Conservation (phyloP, 495 filamentous ascomycete species). For the Podospora didyma region DNA sequence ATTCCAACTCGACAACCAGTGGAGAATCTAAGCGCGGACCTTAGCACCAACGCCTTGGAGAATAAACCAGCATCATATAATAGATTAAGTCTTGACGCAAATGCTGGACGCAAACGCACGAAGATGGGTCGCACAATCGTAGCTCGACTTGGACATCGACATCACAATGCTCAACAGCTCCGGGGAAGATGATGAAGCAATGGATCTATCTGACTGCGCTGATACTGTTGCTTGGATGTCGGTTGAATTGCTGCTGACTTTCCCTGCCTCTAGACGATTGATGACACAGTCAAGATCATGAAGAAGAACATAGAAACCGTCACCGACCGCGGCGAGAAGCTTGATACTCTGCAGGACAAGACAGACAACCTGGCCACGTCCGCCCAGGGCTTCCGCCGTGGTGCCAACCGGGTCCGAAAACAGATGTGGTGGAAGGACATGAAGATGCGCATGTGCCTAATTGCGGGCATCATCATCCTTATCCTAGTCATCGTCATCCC, state of each 20-base stretch:
- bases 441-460: constrained; percentile 98
- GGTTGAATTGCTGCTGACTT: constrained; percentile 8
- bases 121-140: too few species aligned
- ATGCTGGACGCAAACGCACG: too few species aligned
- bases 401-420: constrained; percentile 93
- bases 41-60: too few species aligned
- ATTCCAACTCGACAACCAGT: too few species aligned
- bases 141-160: too few species aligned
- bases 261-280: constrained; percentile 71
- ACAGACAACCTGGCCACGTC: constrained; percentile 88
- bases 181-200: not conserved
- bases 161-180: too few species aligned
- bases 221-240: not conserved
- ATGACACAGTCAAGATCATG: constrained; percentile 90
- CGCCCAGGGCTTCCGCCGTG: constrained; percentile 89
- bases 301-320: constrained; percentile 92
- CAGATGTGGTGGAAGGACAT: constrained; percentile 87
- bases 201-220: not conserved
- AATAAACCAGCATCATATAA: too few species aligned
- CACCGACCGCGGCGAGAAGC: constrained; percentile 81
- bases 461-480: constrained; percentile 80
- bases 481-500: constrained; percentile 91
- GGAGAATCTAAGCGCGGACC: too few species aligned
- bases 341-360: constrained; percentile 91
- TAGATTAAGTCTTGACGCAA: too few species aligned